Conservation (phyloP, 345 rosid species). For the Melaleuca alternifolia region DNA sequence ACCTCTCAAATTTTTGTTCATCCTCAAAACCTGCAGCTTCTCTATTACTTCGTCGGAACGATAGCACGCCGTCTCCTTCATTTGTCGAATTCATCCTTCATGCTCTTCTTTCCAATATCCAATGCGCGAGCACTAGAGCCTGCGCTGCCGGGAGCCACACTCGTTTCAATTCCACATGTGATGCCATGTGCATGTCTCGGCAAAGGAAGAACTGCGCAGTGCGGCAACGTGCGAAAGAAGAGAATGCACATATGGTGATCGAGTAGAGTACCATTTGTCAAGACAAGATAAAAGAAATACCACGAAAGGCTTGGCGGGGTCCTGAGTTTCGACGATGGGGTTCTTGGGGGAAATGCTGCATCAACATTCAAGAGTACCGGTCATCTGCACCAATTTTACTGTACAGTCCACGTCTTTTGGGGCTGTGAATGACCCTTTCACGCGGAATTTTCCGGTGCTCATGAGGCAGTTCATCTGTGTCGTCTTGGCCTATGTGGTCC, state of each 20-base stretch:
- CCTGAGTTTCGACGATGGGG: background rate
- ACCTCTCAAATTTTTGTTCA: background rate
- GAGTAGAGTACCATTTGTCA: background rate
- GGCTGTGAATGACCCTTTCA: background rate
- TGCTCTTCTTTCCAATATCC: background rate
- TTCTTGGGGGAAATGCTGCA: background rate
- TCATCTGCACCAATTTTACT: background rate
- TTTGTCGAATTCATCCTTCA: background rate
- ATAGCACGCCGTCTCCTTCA: background rate
- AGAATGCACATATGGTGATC: background rate
- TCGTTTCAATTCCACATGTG: background rate
- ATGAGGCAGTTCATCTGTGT: conserved; percentile 6
- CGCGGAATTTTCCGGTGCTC: background rate
- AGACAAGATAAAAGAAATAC: background rate
- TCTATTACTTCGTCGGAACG: background rate
- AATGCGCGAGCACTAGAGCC: background rate
- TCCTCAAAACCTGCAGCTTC: background rate
- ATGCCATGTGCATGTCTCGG: background rate
- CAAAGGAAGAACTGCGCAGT: background rate
- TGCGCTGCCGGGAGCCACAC: background rate
- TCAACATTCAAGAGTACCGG: background rate
- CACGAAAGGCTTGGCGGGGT: background rate
- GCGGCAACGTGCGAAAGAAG: background rate
- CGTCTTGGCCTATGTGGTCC: background rate
- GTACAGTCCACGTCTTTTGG: background rate